Conservation (phyloP, 169 alveolate species). For the Eimeria maxima region DNA sequence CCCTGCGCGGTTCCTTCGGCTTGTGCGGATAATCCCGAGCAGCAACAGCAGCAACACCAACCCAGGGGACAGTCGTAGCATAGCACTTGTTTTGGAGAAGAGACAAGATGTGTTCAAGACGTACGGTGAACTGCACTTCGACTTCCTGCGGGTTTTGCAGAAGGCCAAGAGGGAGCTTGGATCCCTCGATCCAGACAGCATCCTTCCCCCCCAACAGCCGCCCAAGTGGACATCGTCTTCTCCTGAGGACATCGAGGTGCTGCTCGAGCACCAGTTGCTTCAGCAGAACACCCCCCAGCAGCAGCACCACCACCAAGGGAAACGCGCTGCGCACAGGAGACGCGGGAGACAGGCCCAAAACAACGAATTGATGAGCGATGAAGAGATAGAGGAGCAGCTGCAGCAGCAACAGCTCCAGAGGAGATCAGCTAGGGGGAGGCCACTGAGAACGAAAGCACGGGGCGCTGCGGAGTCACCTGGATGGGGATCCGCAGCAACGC, state of each 20-base stretch:
- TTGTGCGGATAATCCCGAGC: constrained; percentile 58
- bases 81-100: constrained; percentile 79
- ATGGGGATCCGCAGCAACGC: constrained; percentile 69
- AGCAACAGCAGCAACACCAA: constrained; percentile 75
- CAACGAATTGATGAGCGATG: constrained; percentile 57
- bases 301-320: constrained; percentile 61
- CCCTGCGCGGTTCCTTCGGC: constrained; percentile 79
- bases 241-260: constrained; percentile 79
- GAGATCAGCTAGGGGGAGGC: constrained; percentile 70
- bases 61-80: constrained; percentile 57
- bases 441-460: neutral
- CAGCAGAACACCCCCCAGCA: constrained; percentile 56
- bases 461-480: constrained; percentile 57
- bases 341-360: constrained; percentile 38
- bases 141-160: constrained; percentile 54
- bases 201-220: constrained; percentile 80
- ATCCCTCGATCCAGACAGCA: constrained; percentile 63
- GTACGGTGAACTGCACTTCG: constrained; percentile 69
- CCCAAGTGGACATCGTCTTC: constrained; percentile 63
- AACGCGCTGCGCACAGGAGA: constrained; percentile 51
- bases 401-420: constrained; percentile 61
- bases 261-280: constrained; percentile 67
- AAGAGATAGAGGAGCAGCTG: constrained; percentile 39
- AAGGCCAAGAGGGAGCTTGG: constrained; percentile 61
- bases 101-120: constrained; percentile 28